Evolutionary conservation across 1,139 yeast genomes (phyloP), one percentile per base, ranked within the genome.

Genomic region (Dujonia santamariae): DNA sequence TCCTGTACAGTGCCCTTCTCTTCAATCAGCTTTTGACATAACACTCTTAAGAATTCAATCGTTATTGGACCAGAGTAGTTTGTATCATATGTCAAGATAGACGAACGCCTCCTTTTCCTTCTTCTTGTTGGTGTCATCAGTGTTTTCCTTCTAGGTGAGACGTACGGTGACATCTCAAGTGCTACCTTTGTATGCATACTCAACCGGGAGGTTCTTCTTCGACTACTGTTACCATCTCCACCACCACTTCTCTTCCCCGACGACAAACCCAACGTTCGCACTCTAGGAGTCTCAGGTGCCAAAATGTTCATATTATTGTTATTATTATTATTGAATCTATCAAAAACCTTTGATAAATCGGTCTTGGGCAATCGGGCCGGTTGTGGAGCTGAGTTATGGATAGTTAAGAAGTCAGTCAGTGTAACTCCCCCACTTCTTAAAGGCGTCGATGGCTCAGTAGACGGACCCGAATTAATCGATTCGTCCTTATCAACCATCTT

Each of bases 11-110:
- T n/a, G n/a, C 44, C 38, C 26, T 44, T 42, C 31, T 54, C 58
- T 19, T 53, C 52, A 6, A 56, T 42, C 40, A 58, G 56, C 1
- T 63, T 61, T 32, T 54, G 50, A 36, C 72, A 65, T 32, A 67
- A 57, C 21, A 56, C 56, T 30, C 63, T 46, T 32, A 68, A 50
- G 34, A 62, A 68, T 30, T 65, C 71, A 5, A 61, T 48, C 1
- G 72, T 66, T 4, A 68, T 53, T 1, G 71, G 66, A 0, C 73
- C 74, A 6, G 53, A 48, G 41, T 67, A 67, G 9, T 50, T 54
- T 0, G 61, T 51, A 26, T 62, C 61, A 35, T 51, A 64, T 3
- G 44, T 38, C 1, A 62, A 48, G 26, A 61, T 47, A 0, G 71
- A 64, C 1, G 69, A 60, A 8, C 71, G 44, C 26, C 69, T 43